Conservation (phyloP, 108 stramenopile species). For the Fragilaria crotonensis region DNA sequence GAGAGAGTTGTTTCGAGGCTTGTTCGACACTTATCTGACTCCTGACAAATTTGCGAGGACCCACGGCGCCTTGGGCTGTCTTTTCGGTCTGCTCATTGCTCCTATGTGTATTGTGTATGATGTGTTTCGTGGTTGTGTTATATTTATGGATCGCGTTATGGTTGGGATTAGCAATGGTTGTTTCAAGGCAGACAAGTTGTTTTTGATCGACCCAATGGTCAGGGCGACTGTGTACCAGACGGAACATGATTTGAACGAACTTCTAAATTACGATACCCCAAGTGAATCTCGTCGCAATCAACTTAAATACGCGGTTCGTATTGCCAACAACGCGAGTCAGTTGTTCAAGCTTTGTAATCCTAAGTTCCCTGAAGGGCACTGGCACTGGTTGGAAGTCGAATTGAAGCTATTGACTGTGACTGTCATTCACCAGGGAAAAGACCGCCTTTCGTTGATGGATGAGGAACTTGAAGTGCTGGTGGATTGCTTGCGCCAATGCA, state of each 20-base stretch:
- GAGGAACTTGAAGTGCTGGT: slow-evolving; percentile 4
- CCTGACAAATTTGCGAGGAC: slow-evolving; percentile 40
- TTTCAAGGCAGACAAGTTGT: slow-evolving; percentile 29
- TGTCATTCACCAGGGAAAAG: background rate
- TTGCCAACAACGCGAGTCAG: slow-evolving; percentile 22
- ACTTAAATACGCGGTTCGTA: slow-evolving; percentile 14
- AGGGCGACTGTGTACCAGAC: slow-evolving; percentile 23
- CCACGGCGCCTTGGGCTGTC: slow-evolving; percentile 40
- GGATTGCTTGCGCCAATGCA: slow-evolving; percentile 1
- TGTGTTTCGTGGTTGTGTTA: slow-evolving; percentile 17
- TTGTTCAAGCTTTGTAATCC: slow-evolving; percentile 28
- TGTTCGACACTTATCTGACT: slow-evolving; percentile 11
- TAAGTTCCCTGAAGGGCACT: slow-evolving; percentile 16
- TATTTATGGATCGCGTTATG: slow-evolving; percentile 34
- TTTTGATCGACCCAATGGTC: slow-evolving; percentile 22
- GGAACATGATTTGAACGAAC: slow-evolving; percentile 13
- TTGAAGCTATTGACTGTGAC: slow-evolving; percentile 6
- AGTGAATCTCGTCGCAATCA: slow-evolving; percentile 8
- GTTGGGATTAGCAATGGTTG: slow-evolving; percentile 31
- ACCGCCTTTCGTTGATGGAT: background rate
- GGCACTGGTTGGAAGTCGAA: slow-evolving; percentile 30
- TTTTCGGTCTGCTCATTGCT: slow-evolving; percentile 31
- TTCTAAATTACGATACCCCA: slow-evolving; percentile 8
- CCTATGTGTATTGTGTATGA: slow-evolving; percentile 27
- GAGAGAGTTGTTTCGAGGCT: slow-evolving; percentile 3